Base-by-base conservation (phyloP, 2,329 filamentous ascomycete species). In the Diplodia seriata region DNA sequence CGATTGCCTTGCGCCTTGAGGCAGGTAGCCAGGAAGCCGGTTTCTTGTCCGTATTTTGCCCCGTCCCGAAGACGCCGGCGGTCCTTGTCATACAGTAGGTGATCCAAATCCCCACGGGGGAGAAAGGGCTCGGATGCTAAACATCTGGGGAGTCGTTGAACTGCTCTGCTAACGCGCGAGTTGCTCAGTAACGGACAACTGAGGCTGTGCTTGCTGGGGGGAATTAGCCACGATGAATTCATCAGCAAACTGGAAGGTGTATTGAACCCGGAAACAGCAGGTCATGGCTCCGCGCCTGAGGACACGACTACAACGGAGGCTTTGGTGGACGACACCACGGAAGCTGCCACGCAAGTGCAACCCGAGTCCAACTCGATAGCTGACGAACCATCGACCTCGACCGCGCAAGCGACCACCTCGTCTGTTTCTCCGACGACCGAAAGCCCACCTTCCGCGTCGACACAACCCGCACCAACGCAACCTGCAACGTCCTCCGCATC, bases 1-100 rank as follows among this genome's bases (percentile, higher is more conserved):
- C 92, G 2, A 84, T 97, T 23, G 81, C 90, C 8, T 83, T 97
- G 26, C 87, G 90, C 62, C 83, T 97, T 26, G 79, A 84, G 40
- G 88, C 89, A 20, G 91, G 90, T 26, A 93, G 91, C 1, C 86
- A 91, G 71, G 93, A 97, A 81, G 93, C 93, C 11, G 89, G 87
- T 6, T 96, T 93, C 74, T 83, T 98, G 15, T 86, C 89, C 11
- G 91, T 92, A 55, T 91, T 97, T 74, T 96, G 92, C 73, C 91
- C 92, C 0, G 82, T 97, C n/a, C 86, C 87, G 1, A 88, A 88
- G 71, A 88, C 88, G n/a, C 94, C 94, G 0, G 91, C 91, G 1
- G 80, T 97, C 9, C 85, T 97, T 18, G 83, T 96, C 23, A 94
- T 97, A 72, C 88, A 89, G 86, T 90, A 81, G 18, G 70, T 68